These are phyloP conservation scores for Phytophthora crassamura DNA, from an alignment of 352 stramenopile genomes.

Conservation along the genomic window DNA sequence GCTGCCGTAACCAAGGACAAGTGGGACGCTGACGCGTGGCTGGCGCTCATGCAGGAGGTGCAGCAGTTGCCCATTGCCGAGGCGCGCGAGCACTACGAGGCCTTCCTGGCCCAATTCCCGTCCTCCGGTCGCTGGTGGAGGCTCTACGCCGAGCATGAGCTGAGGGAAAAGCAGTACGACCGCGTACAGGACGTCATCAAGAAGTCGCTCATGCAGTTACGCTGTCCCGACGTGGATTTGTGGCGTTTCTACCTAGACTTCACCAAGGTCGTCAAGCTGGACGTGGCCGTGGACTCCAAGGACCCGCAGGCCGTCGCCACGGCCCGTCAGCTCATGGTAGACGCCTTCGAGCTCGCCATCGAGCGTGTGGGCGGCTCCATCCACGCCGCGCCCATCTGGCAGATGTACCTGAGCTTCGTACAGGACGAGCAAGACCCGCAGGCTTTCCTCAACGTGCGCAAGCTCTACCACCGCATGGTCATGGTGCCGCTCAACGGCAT, in stretches of 20 bases:
- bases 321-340: conserved; percentile 80
- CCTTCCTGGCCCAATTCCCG: conserved; percentile 72
- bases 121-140: conserved; percentile 90
- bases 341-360: conserved; percentile 84
- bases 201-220: conserved; percentile 87
- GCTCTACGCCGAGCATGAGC: conserved; percentile 85
- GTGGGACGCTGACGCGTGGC: conserved; percentile 84
- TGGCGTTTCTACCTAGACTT: conserved; percentile 91
- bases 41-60: conserved; percentile 81
- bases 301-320: conserved; percentile 62
- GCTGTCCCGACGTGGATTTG: conserved; percentile 83
- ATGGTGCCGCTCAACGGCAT: conserved; percentile 79
- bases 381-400: conserved; percentile 80
- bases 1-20: conserved; percentile 57
- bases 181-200: conserved; percentile 90
- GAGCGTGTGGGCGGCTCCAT: conserved; percentile 87
- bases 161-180: conserved; percentile 86
- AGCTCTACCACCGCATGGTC: conserved; percentile 86
- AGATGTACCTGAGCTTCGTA: conserved; percentile 84
- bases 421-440: conserved; percentile 79
- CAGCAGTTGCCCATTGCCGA: conserved; percentile 70
- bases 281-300: conserved; percentile 72
- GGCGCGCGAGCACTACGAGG: conserved; percentile 79
- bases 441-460: conserved; percentile 79
- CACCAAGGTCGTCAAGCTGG: conserved; percentile 85